Evolutionary conservation across 169 alveolate species (phyloP), one percentile per base, ranked within the genome.

Genomic region (Plasmodium vivax): DNA sequence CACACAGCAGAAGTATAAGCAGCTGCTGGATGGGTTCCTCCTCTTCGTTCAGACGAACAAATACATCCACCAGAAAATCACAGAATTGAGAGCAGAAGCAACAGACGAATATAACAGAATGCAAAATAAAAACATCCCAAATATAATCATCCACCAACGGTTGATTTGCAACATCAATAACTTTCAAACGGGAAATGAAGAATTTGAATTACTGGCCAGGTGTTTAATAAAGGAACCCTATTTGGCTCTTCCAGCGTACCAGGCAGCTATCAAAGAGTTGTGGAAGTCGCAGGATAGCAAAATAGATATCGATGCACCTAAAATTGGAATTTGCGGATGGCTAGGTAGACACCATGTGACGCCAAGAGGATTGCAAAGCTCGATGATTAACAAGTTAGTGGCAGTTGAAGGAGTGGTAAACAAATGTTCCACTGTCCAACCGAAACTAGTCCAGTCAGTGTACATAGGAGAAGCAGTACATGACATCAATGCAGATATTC

Each of bases 341-440:
- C 96, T 99, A 85, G 99, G 99, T 16, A 97, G 98, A 75, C 96
- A 98, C 95, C 98, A 98, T 91, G 98, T 99, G 10, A 98, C 99
- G 12, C 99, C 99, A 32, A 97, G 99, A 84, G 99, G 99, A 3
- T 96, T 99, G 73, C 97, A 97, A 75, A 97, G 99, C 85, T 96
- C 96, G 27, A 97, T 98, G 96, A 94, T 98, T 14, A 98, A 99
- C 93, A 96, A 98, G 90, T 95, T 98, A 87, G 99, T 98, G 14
- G 97, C 98, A 62, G 99, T 99, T 3, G 99, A 98, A 96, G 99
- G 99, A 6, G 99, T 99, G 36, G 99, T 99, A 2, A 99, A 99
- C 41, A 98, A 98, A 92, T 98, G 99, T 96, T 96, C 99, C 34
- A 94, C 98, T 23, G 99, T 98, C 32, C 98, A 97, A 84, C 99